Evolutionary conservation across 2,329 filamentous ascomycete species (phyloP), one percentile per base, ranked within the genome.

Genomic region (Endoconidiophora polonica): DNA sequence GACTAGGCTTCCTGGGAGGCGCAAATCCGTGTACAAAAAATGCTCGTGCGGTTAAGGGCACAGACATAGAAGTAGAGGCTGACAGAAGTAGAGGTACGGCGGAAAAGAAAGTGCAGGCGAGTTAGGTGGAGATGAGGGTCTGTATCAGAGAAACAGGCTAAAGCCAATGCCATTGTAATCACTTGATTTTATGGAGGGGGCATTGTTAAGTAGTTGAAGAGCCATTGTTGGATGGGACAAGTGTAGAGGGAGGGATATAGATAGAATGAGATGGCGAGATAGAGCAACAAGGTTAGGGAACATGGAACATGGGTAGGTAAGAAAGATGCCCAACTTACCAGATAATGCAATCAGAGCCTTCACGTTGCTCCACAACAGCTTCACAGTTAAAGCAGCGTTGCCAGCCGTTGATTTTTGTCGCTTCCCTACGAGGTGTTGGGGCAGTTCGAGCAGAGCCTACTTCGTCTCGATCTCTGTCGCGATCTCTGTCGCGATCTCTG

Each of bases 321-420:
- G 29, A 12, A 46, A 49, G 33, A 43, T 43, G 12, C n/a, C 5
- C 23, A 39, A 65, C 76, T 65, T 68, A 84, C 81, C 86, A 94
- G 24, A 78, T 86, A 77, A 93, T 90, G 61, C 90, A 86, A 64
- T 90, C 88, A 63, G 83, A 87, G 42, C 86, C 86, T 62, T 90
- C 83, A 57, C 81, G 81, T 46, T 86, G 66, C 62, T 93, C 83
- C 42, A 93, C 82, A 68, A 84, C 72, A 38, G 74, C 70, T 55
- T 73, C 76, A 65, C 87, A 94, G 55, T 71, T 78, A 60, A 79
- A 80, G 62, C 86, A 94, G 44, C 77, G 71, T 61, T 85, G 80
- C 80, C 81, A 88, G 22, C 82, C 81, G 48, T 79, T 69, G 23
- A 78, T 68, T 56, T 78, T 76, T 5, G 79, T 80, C 52, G 81